Base-by-base conservation (phyloP, 164 flowering plant species). In the Aristolochia fimbriata region DNA sequence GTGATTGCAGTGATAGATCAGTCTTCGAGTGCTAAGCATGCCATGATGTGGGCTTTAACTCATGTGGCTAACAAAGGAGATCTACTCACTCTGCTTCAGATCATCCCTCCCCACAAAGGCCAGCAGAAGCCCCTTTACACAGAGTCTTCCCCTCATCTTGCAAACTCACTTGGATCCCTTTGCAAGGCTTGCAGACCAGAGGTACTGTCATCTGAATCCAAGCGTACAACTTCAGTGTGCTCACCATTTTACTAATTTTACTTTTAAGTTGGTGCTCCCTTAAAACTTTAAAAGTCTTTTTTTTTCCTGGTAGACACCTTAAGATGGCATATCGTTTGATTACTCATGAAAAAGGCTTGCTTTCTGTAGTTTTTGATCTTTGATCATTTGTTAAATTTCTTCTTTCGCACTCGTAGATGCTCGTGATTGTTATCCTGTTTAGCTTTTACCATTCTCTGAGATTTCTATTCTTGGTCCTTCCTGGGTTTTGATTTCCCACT, bases 41-140 rank as follows among this genome's bases (percentile, higher is more conserved):
- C 96, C 0, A 81, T 91, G 96, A 80, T 88, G 82, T 91, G 96
- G 96, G 96, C 97, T 6, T 78, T 88, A 14, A 86, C 96, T 8
- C 97, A 91, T 80, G 80, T 88, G 5, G 65, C 85, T 11, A 85
- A 91, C 64, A 81, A 81, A 64, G 94, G 90, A 58, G 97, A 91
- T 71, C 68, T 81, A 25, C 79, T 91, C 54, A 91, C 94, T 61
- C 74, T 91, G 1, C 88, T 91, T 64, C 92, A 88, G 64, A 64
- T 91, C 59, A 68, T 81, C 15, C 76, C 82, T 58, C 76, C 81
- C 61, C 69, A 71, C 55, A 13, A 61, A 15, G 33, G 51, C 51
- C 69, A 68, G 60, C 49, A 17, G 9, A 23, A 33, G 7, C 51
- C 74, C 30, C 55, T 23, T 51, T 27, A 27, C 33, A 30, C 56